Percentiles rank a stretch among this genome's conserved stretches.
Evolutionary conservation across 352 stramenopile genomes (phyloP).

Genomic region (Globisporangium nunn): DNA sequence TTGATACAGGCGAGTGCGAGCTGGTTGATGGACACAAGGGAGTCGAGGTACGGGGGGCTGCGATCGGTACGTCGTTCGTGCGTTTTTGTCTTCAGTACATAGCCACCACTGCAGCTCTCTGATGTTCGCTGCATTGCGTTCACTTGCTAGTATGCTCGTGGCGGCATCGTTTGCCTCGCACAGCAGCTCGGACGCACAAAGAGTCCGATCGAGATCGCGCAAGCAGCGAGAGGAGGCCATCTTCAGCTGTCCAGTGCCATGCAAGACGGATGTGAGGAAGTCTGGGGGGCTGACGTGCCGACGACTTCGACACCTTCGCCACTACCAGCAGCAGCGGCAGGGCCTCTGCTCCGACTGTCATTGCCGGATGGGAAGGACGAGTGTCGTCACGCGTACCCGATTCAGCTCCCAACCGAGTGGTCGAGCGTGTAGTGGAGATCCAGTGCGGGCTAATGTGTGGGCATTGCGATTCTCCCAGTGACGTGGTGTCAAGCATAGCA

Average conservation of each 20-base stretch:
- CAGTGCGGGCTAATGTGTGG: too few species aligned
- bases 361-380: neutral
- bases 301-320: neutral
- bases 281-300: neutral
- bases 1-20: too few species aligned
- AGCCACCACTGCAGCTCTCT: too few species aligned
- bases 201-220: neutral
- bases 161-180: neutral
- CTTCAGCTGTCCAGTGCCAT: neutral
- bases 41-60: too few species aligned
- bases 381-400: neutral
- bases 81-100: too few species aligned
- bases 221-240: neutral
- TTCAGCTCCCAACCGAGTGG: conserved; percentile 1
- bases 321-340: neutral
- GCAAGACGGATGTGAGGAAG: neutral
- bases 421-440: too few species aligned
- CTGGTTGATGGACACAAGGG: too few species aligned
- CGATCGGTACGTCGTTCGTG: too few species aligned
- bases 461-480: too few species aligned
- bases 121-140: neutral
- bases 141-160: neutral
- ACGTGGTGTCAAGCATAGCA: too few species aligned
- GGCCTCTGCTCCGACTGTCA: neutral
- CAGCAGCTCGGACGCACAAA: neutral